Base-by-base conservation (phyloP, 2,329 filamentous ascomycete species). In the Calonectria pauciramosa region DNA sequence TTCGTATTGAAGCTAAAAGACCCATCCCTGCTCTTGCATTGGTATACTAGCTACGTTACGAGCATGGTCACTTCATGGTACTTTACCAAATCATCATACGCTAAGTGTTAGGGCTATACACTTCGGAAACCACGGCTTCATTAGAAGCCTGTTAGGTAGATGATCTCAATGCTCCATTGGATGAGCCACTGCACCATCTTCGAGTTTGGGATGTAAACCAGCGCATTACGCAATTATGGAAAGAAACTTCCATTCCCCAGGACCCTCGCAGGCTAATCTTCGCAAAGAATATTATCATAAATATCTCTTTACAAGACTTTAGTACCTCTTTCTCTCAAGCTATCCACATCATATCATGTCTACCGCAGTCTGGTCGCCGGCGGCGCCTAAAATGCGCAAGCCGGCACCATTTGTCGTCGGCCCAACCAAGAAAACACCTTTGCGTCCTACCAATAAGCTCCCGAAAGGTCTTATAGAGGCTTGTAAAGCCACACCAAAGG, bases 381-480 rank as follows among this genome's bases (percentile, higher is more conserved):
- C 52, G 1, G 10, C 51, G 26, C 16, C 56, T 23, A 52, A 68
- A 18, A 16, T 69, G 10, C 75, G 73, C 54, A 77, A 74, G 23
- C 65, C 74, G 18, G 78, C 78, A 23, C 78, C 78, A 26, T 44
- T 70, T 11, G 82, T 83, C 30, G 70, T 83, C 23, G 83, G 83
- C 3, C 83, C 83, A 20, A 78, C 77, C 13, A 83, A 81, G 44
- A 82, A 79, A 71, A 79, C 77, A 1, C 79, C 80, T 16, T 79
- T 78, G 10, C 79, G 82, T 0, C 82, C 83, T 6, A 80, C 76
- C 8, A 75, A 63, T 23, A 70, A 73, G n/a, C 65, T 78, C 0
- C 75, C 76, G 4, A 56, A 59, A 18, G 32, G 75, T 64, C 44
- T 76, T 30, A 56, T 76, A 4, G 68, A 76, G 4, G 38, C 52